phyloP scores from a whole-genome alignment of 768 basidiomycete genomes.

The Boletus reticulatus region DNA sequence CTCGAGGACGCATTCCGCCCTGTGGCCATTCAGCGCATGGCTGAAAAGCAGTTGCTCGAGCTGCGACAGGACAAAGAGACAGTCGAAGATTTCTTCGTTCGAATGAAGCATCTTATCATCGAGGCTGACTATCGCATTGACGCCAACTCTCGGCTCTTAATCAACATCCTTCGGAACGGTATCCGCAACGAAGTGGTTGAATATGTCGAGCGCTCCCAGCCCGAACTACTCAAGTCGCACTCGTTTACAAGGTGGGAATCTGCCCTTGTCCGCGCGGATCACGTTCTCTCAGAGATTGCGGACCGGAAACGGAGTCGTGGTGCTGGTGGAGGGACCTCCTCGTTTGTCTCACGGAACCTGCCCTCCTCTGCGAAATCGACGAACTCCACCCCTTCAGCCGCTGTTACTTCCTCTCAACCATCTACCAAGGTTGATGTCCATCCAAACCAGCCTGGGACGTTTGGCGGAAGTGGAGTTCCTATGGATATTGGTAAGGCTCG shows the following conservation, averaged over 20 bases:
- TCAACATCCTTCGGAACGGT: neutral
- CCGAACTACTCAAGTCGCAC: neutral
- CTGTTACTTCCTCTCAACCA: too few species aligned
- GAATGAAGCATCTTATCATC: neutral
- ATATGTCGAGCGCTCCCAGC: neutral
- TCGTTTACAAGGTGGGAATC: neutral
- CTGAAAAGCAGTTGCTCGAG: neutral
- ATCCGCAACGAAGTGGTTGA: neutral
- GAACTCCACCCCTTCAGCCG: too few species aligned
- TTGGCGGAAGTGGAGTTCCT: neutral
- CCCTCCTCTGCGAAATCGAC: too few species aligned
- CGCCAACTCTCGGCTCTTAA: neutral
- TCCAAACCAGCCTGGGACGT: neutral
- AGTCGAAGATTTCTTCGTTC: neutral
- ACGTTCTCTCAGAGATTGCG: neutral
- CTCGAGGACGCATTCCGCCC: neutral
- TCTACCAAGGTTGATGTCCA: neutral
- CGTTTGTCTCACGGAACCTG: too few species aligned
- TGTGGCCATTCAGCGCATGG: neutral
- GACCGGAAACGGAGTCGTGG: neutral
- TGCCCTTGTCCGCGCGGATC: neutral
- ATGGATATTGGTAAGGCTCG: neutral
- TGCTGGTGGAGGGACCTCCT: too few species aligned
- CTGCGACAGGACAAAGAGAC: neutral
- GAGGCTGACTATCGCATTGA: accelerated